phyloP scores from a whole-genome alignment of 179 eudicot genomes.

The Vitellaria paradoxa region DNA sequence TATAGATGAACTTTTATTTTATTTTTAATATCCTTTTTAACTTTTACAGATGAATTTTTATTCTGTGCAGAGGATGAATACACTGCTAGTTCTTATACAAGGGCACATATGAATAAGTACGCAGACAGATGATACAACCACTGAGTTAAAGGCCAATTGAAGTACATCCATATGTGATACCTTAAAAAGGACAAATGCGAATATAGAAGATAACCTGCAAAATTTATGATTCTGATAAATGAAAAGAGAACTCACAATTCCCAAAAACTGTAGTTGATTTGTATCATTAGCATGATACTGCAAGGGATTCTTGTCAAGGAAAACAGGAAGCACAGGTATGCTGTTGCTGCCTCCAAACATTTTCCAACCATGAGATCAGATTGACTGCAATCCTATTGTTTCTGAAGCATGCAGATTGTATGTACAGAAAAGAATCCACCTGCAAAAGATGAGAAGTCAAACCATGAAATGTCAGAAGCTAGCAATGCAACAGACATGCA shows the following conservation, averaged over 20 bases:
- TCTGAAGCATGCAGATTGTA: slow-evolving; percentile 1
- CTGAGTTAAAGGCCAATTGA: slow-evolving; percentile 5
- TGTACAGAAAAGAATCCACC: slow-evolving; percentile 13
- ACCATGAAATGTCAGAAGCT: not conserved
- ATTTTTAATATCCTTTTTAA: too few relatives aligned
- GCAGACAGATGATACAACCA: not conserved
- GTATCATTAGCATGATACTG: slow-evolving; percentile 58
- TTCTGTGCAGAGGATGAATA: too few relatives aligned
- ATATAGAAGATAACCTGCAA: not conserved
- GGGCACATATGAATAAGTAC: not conserved
- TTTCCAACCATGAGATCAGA: slow-evolving; percentile 7
- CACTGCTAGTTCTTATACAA: not conserved
- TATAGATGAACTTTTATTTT: too few relatives aligned
- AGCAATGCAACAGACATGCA: not conserved
- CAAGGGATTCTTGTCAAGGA: slow-evolving; percentile 55
- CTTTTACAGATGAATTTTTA: too few relatives aligned
- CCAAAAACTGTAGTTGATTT: slow-evolving; percentile 83
- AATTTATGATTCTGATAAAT: not conserved
- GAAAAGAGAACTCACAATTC: slow-evolving; percentile 51
- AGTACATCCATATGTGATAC: not conserved
- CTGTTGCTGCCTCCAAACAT: slow-evolving; percentile 77
- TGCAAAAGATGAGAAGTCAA: slow-evolving; percentile 10
- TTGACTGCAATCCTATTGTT: not conserved
- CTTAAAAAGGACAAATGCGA: not conserved
- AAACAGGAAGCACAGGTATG: slow-evolving; percentile 52